These are phyloP conservation scores for Leptographium radiaticola DNA, from an alignment of 2,329 filamentous ascomycete species.

Conservation along the genomic window DNA sequence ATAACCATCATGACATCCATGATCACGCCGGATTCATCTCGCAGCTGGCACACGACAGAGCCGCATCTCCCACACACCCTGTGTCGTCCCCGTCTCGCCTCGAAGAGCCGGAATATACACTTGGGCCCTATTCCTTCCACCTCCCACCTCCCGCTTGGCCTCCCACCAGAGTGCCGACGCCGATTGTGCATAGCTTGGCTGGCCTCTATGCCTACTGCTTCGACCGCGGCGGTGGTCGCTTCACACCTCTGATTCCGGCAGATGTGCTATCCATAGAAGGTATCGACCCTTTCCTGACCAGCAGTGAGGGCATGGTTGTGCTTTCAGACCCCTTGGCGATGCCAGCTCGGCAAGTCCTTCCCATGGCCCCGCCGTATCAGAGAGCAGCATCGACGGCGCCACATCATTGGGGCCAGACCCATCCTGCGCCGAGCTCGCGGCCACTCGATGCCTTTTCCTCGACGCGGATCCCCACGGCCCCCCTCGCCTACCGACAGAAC, in stretches of 20 bases:
- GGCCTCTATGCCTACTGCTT: constrained; percentile 35
- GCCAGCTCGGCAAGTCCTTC: neutral
- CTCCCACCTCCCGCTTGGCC: neutral
- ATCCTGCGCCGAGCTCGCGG: no score
- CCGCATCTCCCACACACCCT: neutral
- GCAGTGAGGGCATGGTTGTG: constrained; percentile 30
- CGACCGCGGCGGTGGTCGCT: constrained; percentile 37
- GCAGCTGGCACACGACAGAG: neutral
- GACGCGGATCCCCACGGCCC: neutral
- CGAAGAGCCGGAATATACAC: neutral
- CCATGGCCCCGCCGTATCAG: no score
- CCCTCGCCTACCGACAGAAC: neutral
- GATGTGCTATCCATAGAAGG: constrained; percentile 35
- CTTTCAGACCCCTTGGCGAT: constrained; percentile 17
- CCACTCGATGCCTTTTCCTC: neutral
- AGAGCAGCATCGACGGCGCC: no score
- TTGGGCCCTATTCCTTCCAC: neutral
- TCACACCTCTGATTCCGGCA: constrained; percentile 41
- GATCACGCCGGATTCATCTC: neutral
- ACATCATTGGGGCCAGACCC: no score
- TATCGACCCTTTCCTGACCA: constrained; percentile 27
- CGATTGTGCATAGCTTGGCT: neutral
- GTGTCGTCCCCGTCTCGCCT: neutral
- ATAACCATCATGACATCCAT: neutral
- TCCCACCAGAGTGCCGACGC: neutral